Base-by-base conservation (phyloP, 2,329 filamentous ascomycete genomes). In the Nigrograna mackinnonii region DNA sequence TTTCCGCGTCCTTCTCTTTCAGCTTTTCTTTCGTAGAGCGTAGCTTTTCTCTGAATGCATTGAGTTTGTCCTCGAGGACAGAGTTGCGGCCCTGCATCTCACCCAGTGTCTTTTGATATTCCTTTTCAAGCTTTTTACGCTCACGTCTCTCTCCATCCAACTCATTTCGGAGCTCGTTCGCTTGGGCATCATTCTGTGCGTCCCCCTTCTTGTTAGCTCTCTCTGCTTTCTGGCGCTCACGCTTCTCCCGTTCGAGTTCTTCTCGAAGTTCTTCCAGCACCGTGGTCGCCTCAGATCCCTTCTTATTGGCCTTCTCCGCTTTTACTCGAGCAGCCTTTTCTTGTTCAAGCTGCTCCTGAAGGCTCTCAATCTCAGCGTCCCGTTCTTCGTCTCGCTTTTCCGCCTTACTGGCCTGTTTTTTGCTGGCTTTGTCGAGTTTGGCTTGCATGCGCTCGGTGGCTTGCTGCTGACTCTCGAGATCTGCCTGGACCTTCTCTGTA, bases 21-120 rank as follows among this genome's bases (percentile, higher is more conserved):
- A 94, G 78, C 59, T 89, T 84, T 22, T 86, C 82, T 47, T 90
- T 89, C 0, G 82, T 79, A 7, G 80, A 76, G 39, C 82, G 82
- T 16, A 92, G 70, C 65, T 91, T 91, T 41, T 78, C 78, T 58
- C 84, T 83, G 60, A 89, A 79, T 16, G 82, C 81, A 39, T 83
- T 83, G 13, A 94, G 69, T 50, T 86, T 87, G 49, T 84, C 83
- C 50, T 91, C 86, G 1, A 91, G 75, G 11, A 82, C 75, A 4
- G 84, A 77, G 39, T 79, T 83, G 49, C 84, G 79, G 5, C 77
- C 77, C 33, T 86, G 80, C 35, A 80, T 79, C 48, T 87, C 83
- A 3, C 77, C 72, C 6, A 82, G 65, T 12, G 80, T 78, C 47
- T 81, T 79, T 40, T 82, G 77, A 26, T 65, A 68, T 22, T 77